Base-by-base conservation (phyloP, 768 basidiomycete genomes). In the Mycena rosella region DNA sequence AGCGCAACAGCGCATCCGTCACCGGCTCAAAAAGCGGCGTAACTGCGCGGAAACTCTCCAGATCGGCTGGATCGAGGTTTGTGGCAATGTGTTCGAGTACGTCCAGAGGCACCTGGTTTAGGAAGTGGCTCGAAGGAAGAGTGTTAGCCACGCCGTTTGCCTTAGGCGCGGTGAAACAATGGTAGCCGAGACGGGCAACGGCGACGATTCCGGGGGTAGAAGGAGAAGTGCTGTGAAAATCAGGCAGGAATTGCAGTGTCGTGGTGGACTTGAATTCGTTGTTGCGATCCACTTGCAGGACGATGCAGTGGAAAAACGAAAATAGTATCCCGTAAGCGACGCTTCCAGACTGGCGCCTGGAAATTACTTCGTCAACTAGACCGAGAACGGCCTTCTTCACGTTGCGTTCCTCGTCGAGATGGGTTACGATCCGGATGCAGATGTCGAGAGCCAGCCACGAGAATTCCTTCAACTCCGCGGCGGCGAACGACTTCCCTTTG, bases 221-320 rank as follows among this genome's bases (percentile, higher is more conserved):
- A 30, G 70, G 68, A 14, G 60, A 67, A 9, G 22, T 38, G 9
- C 72, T 54, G 48, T 65, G 54, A 27, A 58, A 65, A 10, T 65
- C 67, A 8, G 73, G 74, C 7, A 75, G 48, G 62, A 75, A 75
- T 40, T 73, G 72, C 54, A 75, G 34, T 15, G 64, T 60, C 1
- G 65, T 27, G n/a, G 65, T 73, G 24, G 67, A 64, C 14, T 40
- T 58, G 42, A 66, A 60, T 20, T 51, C 49, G 10, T 42, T 48
- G 2, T 57, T 10, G 45, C 26, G 51, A 27, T 70, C 65, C 4
- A 74, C 53, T 24, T 51, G 42, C 38, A 75, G 47, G 18, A 74
- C 47, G n/a, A 67, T 67, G 27, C 73, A 74, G 58, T 75, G 72
- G 60, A 71, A 73, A 15, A 74, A 64, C 1, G 72, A 74, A 51